phyloP scores from a whole-genome alignment of 129 eudicot species.

The Flaveria sonorensis region DNA sequence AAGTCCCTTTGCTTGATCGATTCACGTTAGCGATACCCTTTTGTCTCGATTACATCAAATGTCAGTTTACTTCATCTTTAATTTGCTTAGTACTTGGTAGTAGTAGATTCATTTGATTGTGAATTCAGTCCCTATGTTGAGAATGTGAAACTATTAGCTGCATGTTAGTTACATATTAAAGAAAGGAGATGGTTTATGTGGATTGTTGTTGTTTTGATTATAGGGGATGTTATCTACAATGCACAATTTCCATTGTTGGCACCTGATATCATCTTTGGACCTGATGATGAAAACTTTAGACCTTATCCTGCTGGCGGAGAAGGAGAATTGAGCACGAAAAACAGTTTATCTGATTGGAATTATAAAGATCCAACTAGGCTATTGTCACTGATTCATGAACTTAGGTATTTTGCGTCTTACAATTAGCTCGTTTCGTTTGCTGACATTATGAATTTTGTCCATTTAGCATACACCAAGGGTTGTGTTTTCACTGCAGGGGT shows the following conservation, averaged over 20 bases:
- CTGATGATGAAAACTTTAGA: slow-evolving; percentile 72
- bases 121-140: background rate
- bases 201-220: slow-evolving; percentile 4
- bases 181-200: background rate
- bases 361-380: slow-evolving; percentile 75
- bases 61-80: slow-evolving; percentile 30
- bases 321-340: slow-evolving; percentile 42
- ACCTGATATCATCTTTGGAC: slow-evolving; percentile 87
- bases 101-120: background rate
- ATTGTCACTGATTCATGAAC: slow-evolving; percentile 65
- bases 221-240: slow-evolving; percentile 95
- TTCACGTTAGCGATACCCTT: slow-evolving; percentile 77
- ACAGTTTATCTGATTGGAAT: slow-evolving; percentile 69
- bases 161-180: background rate
- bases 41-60: slow-evolving; percentile 81
- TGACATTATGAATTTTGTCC: background rate
- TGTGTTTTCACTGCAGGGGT: slow-evolving; percentile 45
- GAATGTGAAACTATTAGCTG: background rate
- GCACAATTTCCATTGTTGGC: slow-evolving; percentile 69
- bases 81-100: background rate
- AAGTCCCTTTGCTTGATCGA: slow-evolving; percentile 66
- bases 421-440: background rate
- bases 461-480: background rate
- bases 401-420: slow-evolving; percentile 47
- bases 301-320: slow-evolving; percentile 43